These are phyloP conservation scores for Hirsutella rhossiliensis DNA, from an alignment of 2,329 filamentous ascomycete species.

Conservation along the genomic window DNA sequence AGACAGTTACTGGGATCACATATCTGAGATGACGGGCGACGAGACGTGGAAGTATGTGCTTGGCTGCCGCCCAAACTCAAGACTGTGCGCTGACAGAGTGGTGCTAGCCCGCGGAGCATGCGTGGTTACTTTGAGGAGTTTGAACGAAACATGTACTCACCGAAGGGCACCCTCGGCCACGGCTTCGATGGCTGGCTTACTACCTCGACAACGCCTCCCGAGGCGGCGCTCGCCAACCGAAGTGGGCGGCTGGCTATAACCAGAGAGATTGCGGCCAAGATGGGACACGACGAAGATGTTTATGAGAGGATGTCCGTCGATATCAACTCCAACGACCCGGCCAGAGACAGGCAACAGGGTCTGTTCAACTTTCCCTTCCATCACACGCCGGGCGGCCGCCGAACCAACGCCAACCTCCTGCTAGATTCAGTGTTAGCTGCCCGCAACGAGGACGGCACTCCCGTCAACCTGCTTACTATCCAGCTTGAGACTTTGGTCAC, in stretches of 20 bases:
- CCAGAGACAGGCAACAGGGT: too few relatives aligned
- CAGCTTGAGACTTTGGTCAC: not conserved
- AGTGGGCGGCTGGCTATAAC: not conserved
- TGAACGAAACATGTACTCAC: not conserved
- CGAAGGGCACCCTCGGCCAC: not conserved
- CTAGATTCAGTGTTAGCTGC: not conserved
- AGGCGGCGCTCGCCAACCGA: not conserved
- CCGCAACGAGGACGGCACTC: not conserved
- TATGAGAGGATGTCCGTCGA: too few relatives aligned
- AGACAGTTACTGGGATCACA: slow-evolving; percentile 15
- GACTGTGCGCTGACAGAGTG: too few relatives aligned
- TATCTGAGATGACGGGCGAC: slow-evolving; percentile 42
- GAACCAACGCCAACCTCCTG: not conserved
- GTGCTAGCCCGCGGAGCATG: slow-evolving; percentile 44
- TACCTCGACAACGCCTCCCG: not conserved
- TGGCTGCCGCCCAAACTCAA: too few relatives aligned
- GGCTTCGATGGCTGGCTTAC: not conserved
- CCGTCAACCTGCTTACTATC: not conserved
- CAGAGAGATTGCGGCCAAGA: not conserved
- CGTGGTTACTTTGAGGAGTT: not conserved
- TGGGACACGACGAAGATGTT: too few relatives aligned
- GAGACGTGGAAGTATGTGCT: slow-evolving; percentile 41
- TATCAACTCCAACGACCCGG: too few relatives aligned
- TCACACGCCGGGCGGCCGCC: too few relatives aligned
- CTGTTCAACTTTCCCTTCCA: too few relatives aligned